Evolutionary conservation across 257 asterid species (phyloP).

Genomic region (Salvia miltiorrhiza): DNA sequence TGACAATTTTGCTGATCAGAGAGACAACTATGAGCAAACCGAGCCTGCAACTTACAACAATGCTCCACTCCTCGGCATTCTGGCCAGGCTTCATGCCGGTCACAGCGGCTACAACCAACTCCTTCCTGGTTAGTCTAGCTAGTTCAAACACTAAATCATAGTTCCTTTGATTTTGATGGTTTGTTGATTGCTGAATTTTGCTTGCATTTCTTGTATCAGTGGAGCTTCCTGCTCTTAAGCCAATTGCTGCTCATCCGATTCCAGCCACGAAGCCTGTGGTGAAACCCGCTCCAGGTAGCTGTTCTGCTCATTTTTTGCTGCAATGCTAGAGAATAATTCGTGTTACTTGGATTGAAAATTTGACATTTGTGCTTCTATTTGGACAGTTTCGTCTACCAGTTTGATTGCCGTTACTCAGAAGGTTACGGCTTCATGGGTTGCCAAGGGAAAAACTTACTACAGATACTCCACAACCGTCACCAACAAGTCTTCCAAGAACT

Average conservation of each 20-base stretch:
- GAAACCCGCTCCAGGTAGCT: conserved; percentile 58
- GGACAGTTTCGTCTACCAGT: conserved; percentile 42
- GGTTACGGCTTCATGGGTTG: conserved; percentile 67
- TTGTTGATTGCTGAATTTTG: neutral
- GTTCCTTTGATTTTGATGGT: neutral
- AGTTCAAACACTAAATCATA: neutral
- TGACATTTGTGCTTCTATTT: conserved; percentile 15
- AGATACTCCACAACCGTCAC: conserved; percentile 69
- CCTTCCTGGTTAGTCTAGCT: conserved; percentile 56
- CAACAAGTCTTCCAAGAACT: conserved; percentile 72
- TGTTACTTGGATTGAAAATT: neutral
- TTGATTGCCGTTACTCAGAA: conserved; percentile 48
- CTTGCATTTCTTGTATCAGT: conserved; percentile 30
- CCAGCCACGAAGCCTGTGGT: conserved; percentile 43
- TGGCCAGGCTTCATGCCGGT: conserved; percentile 82
- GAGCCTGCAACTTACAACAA: conserved; percentile 99
- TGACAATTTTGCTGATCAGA: conserved; percentile 90
- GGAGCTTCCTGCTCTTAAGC: conserved; percentile 44
- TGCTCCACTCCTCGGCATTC: conserved; percentile 80
- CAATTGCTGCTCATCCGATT: conserved; percentile 34
- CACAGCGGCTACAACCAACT: conserved; percentile 77
- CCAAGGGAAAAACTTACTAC: conserved; percentile 64
- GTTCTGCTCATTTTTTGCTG: neutral
- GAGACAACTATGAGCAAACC: conserved; percentile 94
- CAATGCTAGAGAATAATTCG: neutral